Base-by-base conservation (phyloP, 768 basidiomycete species). In the Termitomyces heimii region DNA sequence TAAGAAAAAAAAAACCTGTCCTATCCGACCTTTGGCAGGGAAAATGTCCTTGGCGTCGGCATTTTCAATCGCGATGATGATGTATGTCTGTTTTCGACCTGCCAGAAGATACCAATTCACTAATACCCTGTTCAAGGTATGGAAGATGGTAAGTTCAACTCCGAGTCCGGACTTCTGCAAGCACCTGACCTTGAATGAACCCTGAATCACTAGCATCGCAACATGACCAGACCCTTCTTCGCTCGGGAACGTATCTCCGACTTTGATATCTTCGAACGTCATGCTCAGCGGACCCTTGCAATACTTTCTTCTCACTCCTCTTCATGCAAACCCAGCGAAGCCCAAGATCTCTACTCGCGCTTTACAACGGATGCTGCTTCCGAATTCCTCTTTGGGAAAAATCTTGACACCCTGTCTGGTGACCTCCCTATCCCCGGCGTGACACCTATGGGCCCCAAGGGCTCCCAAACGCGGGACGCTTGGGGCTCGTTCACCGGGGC, bases 11-110 rank as follows among this genome's bases (percentile, higher is more conserved):
- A 44, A 29, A 14, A 9, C n/a, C 9, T 37, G 8, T 24, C 45
- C 14, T 35, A 40, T 14, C 20, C 58, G 22, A 9, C 20, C 57
- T 56, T 24, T 55, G 47, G 48, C 65, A 80, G 80, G 79, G 76
- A 81, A 60, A 75, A 74, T 10, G 85, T 88, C 66, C 74, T 90
- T n/a, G 89, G 89, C 4, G 75, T 80, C 60, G 87, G 88, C 2
- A 89, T 91, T 39, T 91, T 91, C 68, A 89, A 89, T 61, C 78
- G 87, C 16, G 88, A 89, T 67, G 88, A 86, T 62, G 81, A 84
- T 70, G 84, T 83, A 65, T 70, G 75, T 60, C 31, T 20, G 43
- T 18, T 26, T 49, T 26, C 39, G 53, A 32, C 44, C 18, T 50
- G 28, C 8, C 59, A 42, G 32, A 47, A 49, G 34, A 35, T 16